Base-by-base conservation (phyloP, 805 yeast genomes). In the Saturnispora gosingensis region DNA sequence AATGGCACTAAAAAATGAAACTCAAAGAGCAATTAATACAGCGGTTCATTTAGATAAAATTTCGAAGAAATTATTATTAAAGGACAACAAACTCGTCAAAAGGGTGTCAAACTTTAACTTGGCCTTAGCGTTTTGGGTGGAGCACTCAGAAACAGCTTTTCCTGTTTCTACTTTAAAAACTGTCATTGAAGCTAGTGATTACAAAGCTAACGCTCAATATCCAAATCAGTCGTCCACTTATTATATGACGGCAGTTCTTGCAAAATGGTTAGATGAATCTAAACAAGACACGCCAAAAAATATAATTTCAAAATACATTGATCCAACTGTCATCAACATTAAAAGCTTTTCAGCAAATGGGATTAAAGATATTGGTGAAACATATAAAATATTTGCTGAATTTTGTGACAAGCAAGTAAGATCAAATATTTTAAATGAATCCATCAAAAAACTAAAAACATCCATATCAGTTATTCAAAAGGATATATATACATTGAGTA, bases 251-350 rank as follows among this genome's bases (percentile, higher is more conserved):
- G 73, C 73, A 11, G 58, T 64, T 6, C 58, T 85, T 39, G 82
- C 82, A 0, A 73, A 77, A 45, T 89, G 97, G 97, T 67, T 80
- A 35, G 74, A 87, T 0, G 77, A 74, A 45, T 84, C 95, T 0
- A 75, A 85, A 36, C 83, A 82, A 54, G 95, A 83, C 53, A 71
- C 82, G 10, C 78, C 88, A 0, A 71, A 76, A 1, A 68, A 67
- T 3, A 80, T 90, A 1, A 74, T 82, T 75, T 65, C 68, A 1
- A 69, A 72, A 5, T 83, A 83, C 59, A 80, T 88, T 16, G 67
- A 71, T 5, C 75, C 79, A 1, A 72, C 76, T n/a, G 68, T 64
- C 4, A 46, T 56, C 1, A 60, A 43, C 51, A 46, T 61, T 2
- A 56, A 53, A 4, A 60, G 61, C 4, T 52, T 48, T 13, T 59